A percentile compares a stretch with the other conserved stretches of the same genome.
These are phyloP conservation scores for Eucalyptus erythrocorys DNA, from an alignment of 345 rosid species.

Conservation along the genomic window DNA sequence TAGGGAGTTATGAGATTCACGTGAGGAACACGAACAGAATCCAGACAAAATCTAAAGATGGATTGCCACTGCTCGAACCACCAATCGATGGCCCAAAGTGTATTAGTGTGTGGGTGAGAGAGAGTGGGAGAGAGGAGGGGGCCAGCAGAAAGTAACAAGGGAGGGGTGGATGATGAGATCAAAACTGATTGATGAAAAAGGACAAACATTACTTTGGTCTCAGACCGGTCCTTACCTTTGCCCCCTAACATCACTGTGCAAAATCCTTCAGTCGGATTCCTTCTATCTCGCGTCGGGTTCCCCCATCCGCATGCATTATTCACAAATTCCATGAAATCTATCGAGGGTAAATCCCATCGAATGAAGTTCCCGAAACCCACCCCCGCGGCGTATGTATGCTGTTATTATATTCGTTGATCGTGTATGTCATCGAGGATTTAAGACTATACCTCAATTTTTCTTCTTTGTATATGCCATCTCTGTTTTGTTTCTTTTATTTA, in stretches of 20 bases:
- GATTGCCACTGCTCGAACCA: neutral
- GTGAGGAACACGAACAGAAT: neutral
- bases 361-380: neutral
- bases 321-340: neutral
- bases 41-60: conserved; percentile 1
- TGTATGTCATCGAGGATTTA: neutral
- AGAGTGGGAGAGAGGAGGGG: neutral
- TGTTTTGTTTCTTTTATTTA: neutral
- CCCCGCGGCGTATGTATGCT: neutral
- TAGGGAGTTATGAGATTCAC: neutral
- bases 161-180: neutral
- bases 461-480: neutral
- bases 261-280: neutral
- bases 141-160: neutral
- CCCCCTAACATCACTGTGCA: neutral
- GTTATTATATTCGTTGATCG: neutral
- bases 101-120: neutral
- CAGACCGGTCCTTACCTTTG: neutral
- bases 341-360: neutral
- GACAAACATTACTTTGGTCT: neutral
- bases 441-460: neutral
- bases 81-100: neutral
- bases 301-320: neutral
- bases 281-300: neutral
- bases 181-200: neutral